A percentile compares a stretch with the other conserved stretches of the same genome.
These are phyloP conservation scores for Colletotrichum paranaense DNA, from an alignment of 2,329 filamentous ascomycete species.

Conservation along the genomic window DNA sequence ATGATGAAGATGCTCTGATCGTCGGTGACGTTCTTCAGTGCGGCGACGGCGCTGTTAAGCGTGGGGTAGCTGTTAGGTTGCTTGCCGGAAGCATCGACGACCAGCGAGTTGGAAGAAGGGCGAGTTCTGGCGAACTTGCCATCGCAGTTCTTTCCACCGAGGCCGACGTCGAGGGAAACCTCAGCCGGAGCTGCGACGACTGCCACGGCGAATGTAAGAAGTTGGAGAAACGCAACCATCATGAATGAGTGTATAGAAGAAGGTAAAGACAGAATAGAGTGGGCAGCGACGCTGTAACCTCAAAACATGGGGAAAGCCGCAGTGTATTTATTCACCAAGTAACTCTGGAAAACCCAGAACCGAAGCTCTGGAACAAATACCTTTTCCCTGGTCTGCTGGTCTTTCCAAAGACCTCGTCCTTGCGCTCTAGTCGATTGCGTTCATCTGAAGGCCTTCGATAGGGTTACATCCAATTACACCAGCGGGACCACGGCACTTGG, in stretches of 20 bases:
- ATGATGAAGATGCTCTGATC: constrained; percentile 63
- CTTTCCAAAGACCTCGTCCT: background rate
- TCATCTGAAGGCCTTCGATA: constrained; percentile 8
- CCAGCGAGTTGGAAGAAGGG: background rate
- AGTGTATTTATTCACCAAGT: constrained; percentile 12
- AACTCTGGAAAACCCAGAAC: background rate
- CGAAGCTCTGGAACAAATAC: background rate
- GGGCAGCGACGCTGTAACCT: background rate
- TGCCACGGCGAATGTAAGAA: background rate
- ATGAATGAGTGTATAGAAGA: background rate
- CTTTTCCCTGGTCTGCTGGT: background rate
- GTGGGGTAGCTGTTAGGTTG: constrained; percentile 20
- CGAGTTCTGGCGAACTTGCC: constrained; percentile 11
- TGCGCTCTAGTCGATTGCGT: background rate
- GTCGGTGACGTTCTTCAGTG: constrained; percentile 38
- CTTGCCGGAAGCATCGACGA: constrained; percentile 28
- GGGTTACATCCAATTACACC: background rate
- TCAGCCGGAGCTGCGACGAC: background rate
- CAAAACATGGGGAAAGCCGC: background rate
- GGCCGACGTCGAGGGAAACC: background rate
- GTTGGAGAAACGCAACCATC: constrained; percentile 20
- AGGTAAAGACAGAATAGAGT: background rate
- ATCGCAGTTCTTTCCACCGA: constrained; percentile 8
- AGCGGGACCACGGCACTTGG: constrained; percentile 2
- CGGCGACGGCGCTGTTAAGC: constrained; percentile 31